These are phyloP conservation scores for Talaromyces sp. DNA, from an alignment of 2,329 filamentous ascomycete species.

Conservation along the genomic window DNA sequence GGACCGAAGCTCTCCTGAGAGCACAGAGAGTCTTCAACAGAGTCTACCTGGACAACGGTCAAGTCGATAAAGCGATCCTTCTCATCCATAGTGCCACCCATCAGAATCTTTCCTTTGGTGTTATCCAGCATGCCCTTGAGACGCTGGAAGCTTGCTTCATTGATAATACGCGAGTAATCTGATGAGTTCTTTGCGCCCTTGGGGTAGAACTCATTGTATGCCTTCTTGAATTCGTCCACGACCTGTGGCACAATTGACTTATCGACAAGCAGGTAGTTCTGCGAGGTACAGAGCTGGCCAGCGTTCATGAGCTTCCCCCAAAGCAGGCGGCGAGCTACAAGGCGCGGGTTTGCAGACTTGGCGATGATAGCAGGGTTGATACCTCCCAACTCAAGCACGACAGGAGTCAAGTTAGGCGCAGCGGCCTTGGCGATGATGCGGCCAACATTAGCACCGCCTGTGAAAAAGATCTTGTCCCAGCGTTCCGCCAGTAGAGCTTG, in stretches of 20 bases:
- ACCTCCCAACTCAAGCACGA: slow-evolving; percentile 87
- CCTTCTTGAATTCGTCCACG: slow-evolving; percentile 71
- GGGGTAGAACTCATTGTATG: slow-evolving; percentile 79
- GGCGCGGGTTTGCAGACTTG: slow-evolving; percentile 73
- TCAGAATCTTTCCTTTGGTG: slow-evolving; percentile 77
- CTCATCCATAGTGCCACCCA: slow-evolving; percentile 84
- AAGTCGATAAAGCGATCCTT: slow-evolving; percentile 83
- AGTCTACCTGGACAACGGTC: slow-evolving; percentile 83
- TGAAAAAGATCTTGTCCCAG: slow-evolving; percentile 99
- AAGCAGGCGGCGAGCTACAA: slow-evolving; percentile 80
- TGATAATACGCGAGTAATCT: slow-evolving; percentile 81
- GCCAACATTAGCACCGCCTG: slow-evolving; percentile 75
- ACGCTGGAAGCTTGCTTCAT: slow-evolving; percentile 74
- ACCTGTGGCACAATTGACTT: slow-evolving; percentile 71
- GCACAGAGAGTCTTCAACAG: slow-evolving; percentile 75
- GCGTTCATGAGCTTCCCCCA: slow-evolving; percentile 89
- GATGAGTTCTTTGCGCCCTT: slow-evolving; percentile 75
- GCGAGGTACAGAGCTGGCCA: slow-evolving; percentile 88
- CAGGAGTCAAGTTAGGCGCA: slow-evolving; percentile 83
- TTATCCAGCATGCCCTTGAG: slow-evolving; percentile 91
- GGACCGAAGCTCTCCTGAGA: slow-evolving; percentile 88
- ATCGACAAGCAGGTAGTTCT: slow-evolving; percentile 90
- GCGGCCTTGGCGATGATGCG: slow-evolving; percentile 89
- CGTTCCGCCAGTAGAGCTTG: slow-evolving; percentile 81
- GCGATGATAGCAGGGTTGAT: slow-evolving; percentile 91